Conservation (phyloP, 2,329 filamentous ascomycete species). For the Arthroderma sp. region DNA sequence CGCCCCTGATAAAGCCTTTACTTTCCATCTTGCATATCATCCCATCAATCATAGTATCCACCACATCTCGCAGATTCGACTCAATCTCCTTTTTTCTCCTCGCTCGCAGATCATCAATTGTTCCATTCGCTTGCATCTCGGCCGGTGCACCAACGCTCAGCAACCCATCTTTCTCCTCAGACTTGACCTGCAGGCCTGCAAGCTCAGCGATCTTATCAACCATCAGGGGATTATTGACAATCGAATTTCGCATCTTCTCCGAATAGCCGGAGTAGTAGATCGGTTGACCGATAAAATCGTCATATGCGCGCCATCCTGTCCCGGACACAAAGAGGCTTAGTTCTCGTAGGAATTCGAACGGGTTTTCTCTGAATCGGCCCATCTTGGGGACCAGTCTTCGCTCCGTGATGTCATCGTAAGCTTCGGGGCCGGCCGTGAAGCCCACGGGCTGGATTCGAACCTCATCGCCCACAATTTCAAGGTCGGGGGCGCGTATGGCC, state of each 20-base stretch:
- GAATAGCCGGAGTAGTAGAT: conserved; percentile 88
- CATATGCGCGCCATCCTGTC: conserved; percentile 89
- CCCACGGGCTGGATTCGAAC: conserved; percentile 64
- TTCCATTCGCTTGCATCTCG: conserved; percentile 14
- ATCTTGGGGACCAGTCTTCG: conserved; percentile 52
- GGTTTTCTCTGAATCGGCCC: conserved; percentile 66
- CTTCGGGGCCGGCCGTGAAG: conserved; percentile 31
- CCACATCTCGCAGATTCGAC: conserved; percentile 61
- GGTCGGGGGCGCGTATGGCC: conserved; percentile 46
- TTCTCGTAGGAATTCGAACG: conserved; percentile 75
- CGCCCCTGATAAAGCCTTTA: conserved; percentile 78
- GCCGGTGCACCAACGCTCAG: conserved; percentile 32
- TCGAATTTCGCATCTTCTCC: conserved; percentile 70
- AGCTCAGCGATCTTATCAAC: conserved; percentile 62
- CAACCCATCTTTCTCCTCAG: conserved; percentile 65
- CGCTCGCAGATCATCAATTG: conserved; percentile 6
- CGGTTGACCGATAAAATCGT: conserved; percentile 76
- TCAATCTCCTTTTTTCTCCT: conserved; percentile 49
- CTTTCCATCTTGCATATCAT: conserved; percentile 99
- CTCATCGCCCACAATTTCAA: conserved; percentile 61
- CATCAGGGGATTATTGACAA: conserved; percentile 64
- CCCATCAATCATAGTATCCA: conserved; percentile 72
- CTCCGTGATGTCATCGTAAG: conserved; percentile 34
- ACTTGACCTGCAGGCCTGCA: conserved; percentile 56
- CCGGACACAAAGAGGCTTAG: conserved; percentile 87